Base-by-base conservation (phyloP, 2,329 filamentous ascomycete species). In the Scleromitrula shiraiana region DNA sequence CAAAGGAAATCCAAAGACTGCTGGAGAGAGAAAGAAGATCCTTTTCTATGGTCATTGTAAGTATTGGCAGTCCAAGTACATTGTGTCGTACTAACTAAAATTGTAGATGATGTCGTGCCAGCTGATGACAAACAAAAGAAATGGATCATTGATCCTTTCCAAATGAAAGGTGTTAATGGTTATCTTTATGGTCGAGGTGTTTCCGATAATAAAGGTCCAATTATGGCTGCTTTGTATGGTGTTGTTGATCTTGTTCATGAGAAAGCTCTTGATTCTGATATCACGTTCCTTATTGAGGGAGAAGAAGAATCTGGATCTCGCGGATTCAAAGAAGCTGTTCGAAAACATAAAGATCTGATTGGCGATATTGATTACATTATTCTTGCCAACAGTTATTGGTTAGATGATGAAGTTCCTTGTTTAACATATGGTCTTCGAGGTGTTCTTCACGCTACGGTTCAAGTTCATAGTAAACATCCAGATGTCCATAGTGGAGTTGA, bases 401-500 rank as follows among this genome's bases (percentile, higher is more conserved):
- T 98, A 1, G 89, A 97, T 62, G 91, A 98, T 62, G 85, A 94
- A 56, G 89, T 94, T 2, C 93, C 93, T 0, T 98, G 93, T 64
- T 70, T 98, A 49, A 98, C 93, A 0, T 98, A 98, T 53, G 93
- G 93, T 1, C 75, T 97, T 6, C 81, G 93, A 41, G 93, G 93
- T 20, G 91, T 98, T 22, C 83, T 98, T 19, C 91, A 97, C 64
- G 91, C 90, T 5, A 95, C 88, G 0, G 77, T 97, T 5, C 85
- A 89, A 52, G 82, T 98, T 22, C 84, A 94, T 55, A 94, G 89
- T 49, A 80, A 81, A 43, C 82, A 87, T 53, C 89, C 90, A 0
- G 93, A 98, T 66, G 76, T 95, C 2, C 93, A 98, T 67, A 95
- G 88, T 52, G 93, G 93, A 60, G 91, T 98, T n/a, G 91, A 97